Conservation (phyloP, 2,329 filamentous ascomycete species). For the Neofusicoccum sp. region DNA sequence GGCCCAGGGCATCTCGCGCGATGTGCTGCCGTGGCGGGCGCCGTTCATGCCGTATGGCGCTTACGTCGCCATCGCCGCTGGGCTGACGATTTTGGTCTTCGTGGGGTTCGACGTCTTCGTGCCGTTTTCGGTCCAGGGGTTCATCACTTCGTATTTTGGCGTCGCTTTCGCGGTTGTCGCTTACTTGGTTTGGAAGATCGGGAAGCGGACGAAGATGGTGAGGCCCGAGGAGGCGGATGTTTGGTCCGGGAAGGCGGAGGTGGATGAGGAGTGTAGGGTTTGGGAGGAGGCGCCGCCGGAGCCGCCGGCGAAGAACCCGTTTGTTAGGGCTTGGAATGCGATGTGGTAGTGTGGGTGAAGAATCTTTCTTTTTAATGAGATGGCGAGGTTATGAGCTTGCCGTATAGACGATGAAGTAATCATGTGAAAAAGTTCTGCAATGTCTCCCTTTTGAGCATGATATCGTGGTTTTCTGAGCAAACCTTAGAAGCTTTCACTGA, state of each 20-base stretch:
- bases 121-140: constrained; percentile 1
- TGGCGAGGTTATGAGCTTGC: too few species aligned
- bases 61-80: neutral
- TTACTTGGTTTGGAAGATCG: constrained; percentile 30
- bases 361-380: neutral
- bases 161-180: constrained; percentile 20
- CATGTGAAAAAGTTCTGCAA: too few species aligned
- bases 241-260: neutral
- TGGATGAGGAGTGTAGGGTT: constrained; percentile 7
- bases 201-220: constrained; percentile 30
- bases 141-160: constrained; percentile 9
- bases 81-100: neutral
- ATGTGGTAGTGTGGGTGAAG: neutral
- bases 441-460: too few species aligned
- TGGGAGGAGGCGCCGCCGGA: constrained; percentile 3
- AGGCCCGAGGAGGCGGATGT: constrained; percentile 17
- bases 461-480: too few species aligned
- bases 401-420: too few species aligned
- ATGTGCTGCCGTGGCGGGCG: constrained; percentile 34
- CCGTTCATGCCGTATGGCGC: constrained; percentile 10
- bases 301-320: neutral
- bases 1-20: constrained; percentile 49
- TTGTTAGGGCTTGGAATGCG: constrained; percentile 1
- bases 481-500: too few species aligned
- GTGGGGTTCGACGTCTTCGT: constrained; percentile 11